Percentiles rank a stretch among this genome's conserved stretches.
Evolutionary conservation across 345 rosid genomes (phyloP).

Genomic region (Gossypium thurberi): DNA sequence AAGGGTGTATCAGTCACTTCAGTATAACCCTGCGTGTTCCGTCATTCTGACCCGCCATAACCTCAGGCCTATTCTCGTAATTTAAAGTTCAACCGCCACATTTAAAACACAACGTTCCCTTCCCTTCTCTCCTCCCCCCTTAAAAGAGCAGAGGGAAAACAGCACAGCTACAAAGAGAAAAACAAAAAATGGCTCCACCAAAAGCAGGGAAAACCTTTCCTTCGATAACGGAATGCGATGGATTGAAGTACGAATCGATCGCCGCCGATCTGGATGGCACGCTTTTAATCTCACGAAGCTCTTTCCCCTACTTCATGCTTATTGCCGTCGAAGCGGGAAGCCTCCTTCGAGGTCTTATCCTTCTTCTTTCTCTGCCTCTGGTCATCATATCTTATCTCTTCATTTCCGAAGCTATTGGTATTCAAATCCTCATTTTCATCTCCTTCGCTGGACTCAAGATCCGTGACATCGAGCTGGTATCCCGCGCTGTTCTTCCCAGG

Average conservation of each 20-base stretch:
- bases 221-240: slow-evolving; percentile 42
- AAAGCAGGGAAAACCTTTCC: slow-evolving; percentile 35
- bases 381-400: slow-evolving; percentile 61
- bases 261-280: slow-evolving; percentile 98
- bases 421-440: slow-evolving; percentile 81
- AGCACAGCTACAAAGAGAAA: not conserved
- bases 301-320: slow-evolving; percentile 89
- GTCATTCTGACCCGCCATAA: slow-evolving; percentile 9
- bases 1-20: slow-evolving; percentile 3
- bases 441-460: slow-evolving; percentile 75
- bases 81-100: slow-evolving; percentile 23
- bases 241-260: slow-evolving; percentile 44
- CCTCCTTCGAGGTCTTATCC: slow-evolving; percentile 68
- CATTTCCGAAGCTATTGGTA: slow-evolving; percentile 78
- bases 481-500: slow-evolving; percentile 91
- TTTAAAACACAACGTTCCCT: slow-evolving; percentile 54
- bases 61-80: slow-evolving; percentile 25
- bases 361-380: slow-evolving; percentile 67
- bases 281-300: slow-evolving; percentile 66
- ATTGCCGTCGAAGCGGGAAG: slow-evolving; percentile 90
- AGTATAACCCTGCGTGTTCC: not conserved
- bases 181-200: slow-evolving; percentile 26
- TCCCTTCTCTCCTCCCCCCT: not conserved
- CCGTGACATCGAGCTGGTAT: slow-evolving; percentile 81
- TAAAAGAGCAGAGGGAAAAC: not conserved